phyloP scores from a whole-genome alignment of 164 flowering plant species.

The Stephania cephalantha region DNA sequence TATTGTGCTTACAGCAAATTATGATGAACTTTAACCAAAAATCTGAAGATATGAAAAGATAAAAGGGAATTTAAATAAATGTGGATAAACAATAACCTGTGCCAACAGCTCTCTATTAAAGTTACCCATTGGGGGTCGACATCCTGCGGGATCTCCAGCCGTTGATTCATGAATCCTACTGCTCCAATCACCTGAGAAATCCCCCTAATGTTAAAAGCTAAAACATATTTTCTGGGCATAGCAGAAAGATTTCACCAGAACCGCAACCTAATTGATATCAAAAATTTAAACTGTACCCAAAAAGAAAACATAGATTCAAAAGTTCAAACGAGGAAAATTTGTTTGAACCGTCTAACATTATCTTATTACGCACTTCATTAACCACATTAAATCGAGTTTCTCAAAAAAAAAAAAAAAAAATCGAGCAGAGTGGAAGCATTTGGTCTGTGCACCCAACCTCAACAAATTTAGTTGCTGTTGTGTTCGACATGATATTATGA shows the following conservation, averaged over 20 bases:
- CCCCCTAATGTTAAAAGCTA: slow-evolving; percentile 1
- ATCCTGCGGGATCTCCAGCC: slow-evolving; percentile 82
- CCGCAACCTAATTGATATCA: background rate
- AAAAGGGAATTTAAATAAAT: background rate
- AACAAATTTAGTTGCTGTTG: too few species aligned
- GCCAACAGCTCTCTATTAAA: slow-evolving; percentile 91
- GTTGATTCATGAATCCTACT: slow-evolving; percentile 94
- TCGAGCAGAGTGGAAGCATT: too few species aligned
- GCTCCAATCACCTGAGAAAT: slow-evolving; percentile 81
- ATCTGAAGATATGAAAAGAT: background rate
- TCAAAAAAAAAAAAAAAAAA: too few species aligned
- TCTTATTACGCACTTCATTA: too few species aligned
- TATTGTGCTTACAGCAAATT: too few species aligned
- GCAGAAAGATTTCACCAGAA: background rate
- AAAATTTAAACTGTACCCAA: too few species aligned
- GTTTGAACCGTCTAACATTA: too few species aligned
- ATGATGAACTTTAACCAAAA: too few species aligned
- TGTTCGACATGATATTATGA: too few species aligned
- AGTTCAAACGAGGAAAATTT: background rate
- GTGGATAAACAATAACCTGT: slow-evolving; percentile 36
- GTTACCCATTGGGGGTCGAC: slow-evolving; percentile 74
- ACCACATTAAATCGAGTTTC: too few species aligned
- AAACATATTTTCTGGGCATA: background rate
- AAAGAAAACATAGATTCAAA: background rate
- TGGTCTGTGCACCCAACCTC: too few species aligned